Base-by-base conservation (phyloP, 2,329 filamentous ascomycete genomes). In the Pestalotiopsis fici region DNA sequence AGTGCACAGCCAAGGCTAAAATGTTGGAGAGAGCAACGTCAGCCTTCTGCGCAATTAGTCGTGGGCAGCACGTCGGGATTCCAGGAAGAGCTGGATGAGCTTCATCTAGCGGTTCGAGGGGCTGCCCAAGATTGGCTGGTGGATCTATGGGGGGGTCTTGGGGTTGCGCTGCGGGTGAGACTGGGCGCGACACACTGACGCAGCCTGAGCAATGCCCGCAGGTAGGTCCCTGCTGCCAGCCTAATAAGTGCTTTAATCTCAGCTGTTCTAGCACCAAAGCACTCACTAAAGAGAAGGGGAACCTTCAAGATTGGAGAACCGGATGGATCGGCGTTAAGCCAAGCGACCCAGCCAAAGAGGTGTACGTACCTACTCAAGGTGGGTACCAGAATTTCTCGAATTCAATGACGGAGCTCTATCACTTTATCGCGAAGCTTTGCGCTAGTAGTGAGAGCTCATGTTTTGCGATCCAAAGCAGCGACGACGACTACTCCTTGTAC, bases 21-120 rank as follows among this genome's bases (percentile, higher is more conserved):
- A 21, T 50, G 39, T 59, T 25, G 57, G 50, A 35, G 28, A 25
- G 35, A 56, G 65, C 65, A 64, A 67, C 65, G 65, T 67, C 65
- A 67, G 65, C 65, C 50, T 67, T 59, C 54, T 50, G 59, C 57
- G 28, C 27, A 57, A 50, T 23, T 50, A 66, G 28, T 60, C 47
- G 60, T 37, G 59, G 6, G 61, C 23, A 50, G 57, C 31, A 50
- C 60, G n/a, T 55, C 55, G 35, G 28, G 11, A 50, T 23, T 55
- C 18, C 13, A 50, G 43, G 21, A 28, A 37, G 43, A 50, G 43
- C 43, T 50, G 43, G 43, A 50, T 18, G 43, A 50, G 43, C 43
- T 50, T 50, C 43, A 23, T 23, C 43, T n/a, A 50, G 43, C 43
- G 43, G 18, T 50, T 50, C 43, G 43, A 50, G 43, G 43, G 43